Base-by-base conservation (phyloP, 2,329 filamentous ascomycete species). In the Hypoxylon sp. region DNA sequence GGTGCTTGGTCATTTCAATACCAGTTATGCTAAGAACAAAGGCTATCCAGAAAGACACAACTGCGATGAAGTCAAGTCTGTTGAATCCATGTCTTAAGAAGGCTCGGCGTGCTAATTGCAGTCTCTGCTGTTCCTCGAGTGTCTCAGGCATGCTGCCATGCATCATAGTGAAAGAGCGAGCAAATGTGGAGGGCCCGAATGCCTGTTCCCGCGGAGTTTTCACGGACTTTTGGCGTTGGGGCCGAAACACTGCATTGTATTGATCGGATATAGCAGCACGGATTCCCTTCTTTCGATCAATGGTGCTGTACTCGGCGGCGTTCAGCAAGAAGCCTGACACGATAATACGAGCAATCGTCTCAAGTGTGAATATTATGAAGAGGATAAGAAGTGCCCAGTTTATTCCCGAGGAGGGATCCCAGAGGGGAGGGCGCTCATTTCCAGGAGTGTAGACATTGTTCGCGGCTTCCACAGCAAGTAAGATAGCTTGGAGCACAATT, bases 61-160 rank as follows among this genome's bases (percentile, higher is more conserved):
- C 91, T 1, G 96, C 96, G 56, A 99, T 83, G 78, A 98, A 97
- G 77, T 99, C 96, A 9, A 98, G 85, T 55, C 96, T 88, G 76
- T 98, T 98, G 81, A 99, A 99, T 0, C 93, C 94, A 78, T 99
- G 96, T 14, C 96, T 89, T 59, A 99, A 81, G 78, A 97, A 98
- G 1, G 96, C 96, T 67, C 96, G 88, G 56, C 96, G 90, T 14
- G 96, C 95, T 58, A 99, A 85, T 69, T 97, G 91, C 71, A 91
- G 86, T 65, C 95, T 90, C 77, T 96, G 93, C 71, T 94, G 91
- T 68, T 97, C 88, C 82, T 85, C 92, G 69, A 84, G 84, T 74
- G 84, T 96, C 79, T 80, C 87, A 77, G 78, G 88, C 74, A 79
- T 84, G 70, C 82, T 81, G 61, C 87, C 84, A 66, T 90, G 88